Evolutionary conservation across 176 grass and related monocot species (phyloP).

Genomic region (Oryza glaberrima): DNA sequence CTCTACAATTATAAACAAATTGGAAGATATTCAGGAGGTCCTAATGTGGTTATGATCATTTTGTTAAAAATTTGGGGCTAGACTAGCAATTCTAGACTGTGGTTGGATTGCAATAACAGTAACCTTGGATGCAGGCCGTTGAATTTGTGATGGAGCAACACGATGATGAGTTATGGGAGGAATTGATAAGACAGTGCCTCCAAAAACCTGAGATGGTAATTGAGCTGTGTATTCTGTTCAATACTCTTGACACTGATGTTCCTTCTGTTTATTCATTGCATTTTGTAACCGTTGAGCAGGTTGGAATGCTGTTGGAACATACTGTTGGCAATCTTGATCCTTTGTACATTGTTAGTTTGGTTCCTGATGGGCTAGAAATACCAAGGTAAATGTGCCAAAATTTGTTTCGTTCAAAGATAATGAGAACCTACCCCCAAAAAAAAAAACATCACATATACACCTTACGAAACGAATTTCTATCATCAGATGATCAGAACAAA

Average conservation of each 20-base stretch:
- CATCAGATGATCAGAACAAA: background rate
- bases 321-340: constrained; percentile 98
- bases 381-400: constrained; percentile 52
- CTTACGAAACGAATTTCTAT: constrained; percentile 15
- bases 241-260: constrained; percentile 21
- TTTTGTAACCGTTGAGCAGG: constrained; percentile 59
- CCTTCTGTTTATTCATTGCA: constrained; percentile 8
- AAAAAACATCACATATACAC: background rate
- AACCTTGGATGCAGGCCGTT: constrained; percentile 73
- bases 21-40: constrained; percentile 95
- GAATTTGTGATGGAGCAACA: constrained; percentile 93
- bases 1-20: constrained; percentile 85
- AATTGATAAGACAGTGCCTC: constrained; percentile 88
- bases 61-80: constrained; percentile 17
- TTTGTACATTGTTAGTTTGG: constrained; percentile 92
- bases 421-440: background rate
- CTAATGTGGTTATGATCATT: constrained; percentile 15
- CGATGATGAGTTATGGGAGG: constrained; percentile 97
- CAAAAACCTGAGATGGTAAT: constrained; percentile 93
- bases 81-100: constrained; percentile 5
- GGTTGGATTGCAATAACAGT: constrained; percentile 23
- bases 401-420: background rate
- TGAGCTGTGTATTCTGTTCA: constrained; percentile 17
- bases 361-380: constrained; percentile 98
- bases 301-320: constrained; percentile 96